Conservation (phyloP, 495 filamentous ascomycete species). For the Alectoria sarmentosa region DNA sequence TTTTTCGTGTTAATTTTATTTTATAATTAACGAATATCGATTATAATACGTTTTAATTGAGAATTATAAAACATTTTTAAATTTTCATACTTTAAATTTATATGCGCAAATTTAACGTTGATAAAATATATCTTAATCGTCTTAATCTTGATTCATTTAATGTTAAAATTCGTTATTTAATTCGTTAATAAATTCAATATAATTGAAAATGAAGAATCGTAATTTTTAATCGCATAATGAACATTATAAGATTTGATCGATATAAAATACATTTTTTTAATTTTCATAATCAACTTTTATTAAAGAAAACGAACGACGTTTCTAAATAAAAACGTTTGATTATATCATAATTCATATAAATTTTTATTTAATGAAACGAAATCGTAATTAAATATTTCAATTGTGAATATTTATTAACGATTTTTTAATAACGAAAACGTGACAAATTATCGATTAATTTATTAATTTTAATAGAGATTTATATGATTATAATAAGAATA, state of each 20-base stretch:
- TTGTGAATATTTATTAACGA: constrained; percentile 5
- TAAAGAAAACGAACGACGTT: background rate
- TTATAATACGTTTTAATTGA: background rate
- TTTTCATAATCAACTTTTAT: background rate
- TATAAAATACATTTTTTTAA: background rate
- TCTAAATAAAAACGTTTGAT: background rate
- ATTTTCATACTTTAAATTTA: background rate
- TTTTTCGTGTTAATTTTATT: background rate
- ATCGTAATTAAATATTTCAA: background rate
- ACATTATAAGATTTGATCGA: background rate
- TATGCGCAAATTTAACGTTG: background rate
- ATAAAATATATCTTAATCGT: background rate
- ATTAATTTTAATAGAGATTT: background rate
- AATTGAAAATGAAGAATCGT: background rate
- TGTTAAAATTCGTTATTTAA: background rate
- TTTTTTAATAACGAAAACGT: background rate
- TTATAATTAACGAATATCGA: background rate
- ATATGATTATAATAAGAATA: background rate
- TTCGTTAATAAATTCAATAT: background rate
- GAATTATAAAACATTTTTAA: background rate
- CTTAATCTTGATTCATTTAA: background rate
- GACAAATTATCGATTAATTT: background rate
- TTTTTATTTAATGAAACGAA: background rate
- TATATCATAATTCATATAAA: background rate
- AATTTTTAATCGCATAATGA: background rate